Conservation (phyloP, 768 basidiomycete species). For the Cystofilobasidium ferigula region DNA sequence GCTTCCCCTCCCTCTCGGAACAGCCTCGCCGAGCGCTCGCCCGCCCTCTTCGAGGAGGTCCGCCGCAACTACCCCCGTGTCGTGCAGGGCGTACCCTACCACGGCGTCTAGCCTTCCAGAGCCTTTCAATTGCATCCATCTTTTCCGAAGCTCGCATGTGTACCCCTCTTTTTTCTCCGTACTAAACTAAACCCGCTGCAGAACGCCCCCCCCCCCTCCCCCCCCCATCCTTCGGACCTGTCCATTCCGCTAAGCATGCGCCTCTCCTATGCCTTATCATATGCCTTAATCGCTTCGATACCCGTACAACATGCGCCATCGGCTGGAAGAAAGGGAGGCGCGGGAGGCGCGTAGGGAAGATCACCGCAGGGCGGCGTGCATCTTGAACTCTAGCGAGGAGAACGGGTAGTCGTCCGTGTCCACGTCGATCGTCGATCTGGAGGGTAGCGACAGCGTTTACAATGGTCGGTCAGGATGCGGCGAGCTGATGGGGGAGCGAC, state of each 20-base stretch:
- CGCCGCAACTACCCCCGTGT: conserved; percentile 58
- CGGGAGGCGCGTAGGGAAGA: no score
- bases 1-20: conserved; percentile 2
- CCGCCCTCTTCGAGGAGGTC: conserved; percentile 55
- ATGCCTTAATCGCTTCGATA: no score
- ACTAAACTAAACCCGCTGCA: no score
- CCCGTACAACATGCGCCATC: no score
- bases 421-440: conserved; percentile 4
- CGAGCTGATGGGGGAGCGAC: neutral
- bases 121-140: no score
- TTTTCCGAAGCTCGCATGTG: no score
- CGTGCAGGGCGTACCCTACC: conserved; percentile 49
- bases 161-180: no score
- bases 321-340: no score
- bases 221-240: neutral
- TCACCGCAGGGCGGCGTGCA: conserved; percentile 5
- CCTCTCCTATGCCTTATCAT: no score
- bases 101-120: neutral
- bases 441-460: neutral
- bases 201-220: no score
- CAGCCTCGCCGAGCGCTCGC: conserved; percentile 60
- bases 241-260: neutral
- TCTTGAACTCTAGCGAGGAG: neutral
- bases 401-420: conserved; percentile 17
- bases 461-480: neutral